A percentile compares a stretch with the other conserved stretches of the same genome.
Conservation (phyloP, 2,329 filamentous ascomycete species). For the Cladosporium sp. region DNA sequence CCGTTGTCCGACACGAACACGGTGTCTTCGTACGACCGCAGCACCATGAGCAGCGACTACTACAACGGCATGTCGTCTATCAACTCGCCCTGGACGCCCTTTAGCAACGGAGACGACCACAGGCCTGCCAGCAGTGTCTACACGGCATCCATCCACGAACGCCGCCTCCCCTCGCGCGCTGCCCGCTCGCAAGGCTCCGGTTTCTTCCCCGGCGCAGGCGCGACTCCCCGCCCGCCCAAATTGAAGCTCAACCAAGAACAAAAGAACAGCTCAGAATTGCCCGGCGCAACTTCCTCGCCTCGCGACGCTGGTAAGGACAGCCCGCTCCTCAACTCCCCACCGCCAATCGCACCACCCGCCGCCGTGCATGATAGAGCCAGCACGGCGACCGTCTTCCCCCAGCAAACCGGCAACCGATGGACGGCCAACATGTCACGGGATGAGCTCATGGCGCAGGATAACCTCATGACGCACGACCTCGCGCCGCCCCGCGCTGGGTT, state of each 20-base stretch:
- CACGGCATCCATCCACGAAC: constrained; percentile 38
- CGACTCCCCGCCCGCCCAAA: constrained; percentile 25
- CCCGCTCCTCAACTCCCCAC: constrained; percentile 11
- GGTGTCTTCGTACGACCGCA: constrained; percentile 26
- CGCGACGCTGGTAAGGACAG: constrained; percentile 12
- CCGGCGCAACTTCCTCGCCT: constrained; percentile 18
- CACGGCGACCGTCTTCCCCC: constrained; percentile 13
- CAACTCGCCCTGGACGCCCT: constrained; percentile 31
- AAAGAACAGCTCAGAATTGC: constrained; percentile 22
- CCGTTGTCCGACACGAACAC: constrained; percentile 21
- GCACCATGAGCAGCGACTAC: constrained; percentile 29
- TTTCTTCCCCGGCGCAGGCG: constrained; percentile 34
- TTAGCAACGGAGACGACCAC: constrained; percentile 20
- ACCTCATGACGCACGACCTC: too few relatives aligned
- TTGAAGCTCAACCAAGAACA: constrained; percentile 23
- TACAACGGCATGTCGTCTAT: constrained; percentile 24
- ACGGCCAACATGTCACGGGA: constrained; percentile 8
- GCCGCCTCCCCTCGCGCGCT: constrained; percentile 37
- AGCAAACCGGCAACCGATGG: constrained; percentile 7
- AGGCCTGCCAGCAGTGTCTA: constrained; percentile 42
- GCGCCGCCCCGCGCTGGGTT: constrained; percentile 8
- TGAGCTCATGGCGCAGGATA: neutral
- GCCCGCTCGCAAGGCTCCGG: constrained; percentile 52
- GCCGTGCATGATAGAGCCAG: constrained; percentile 14
- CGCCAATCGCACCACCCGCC: neutral